Evolutionary conservation across 768 basidiomycete genomes (phyloP), one percentile per base, ranked within the genome.

Genomic region (Lentinus brumalis): DNA sequence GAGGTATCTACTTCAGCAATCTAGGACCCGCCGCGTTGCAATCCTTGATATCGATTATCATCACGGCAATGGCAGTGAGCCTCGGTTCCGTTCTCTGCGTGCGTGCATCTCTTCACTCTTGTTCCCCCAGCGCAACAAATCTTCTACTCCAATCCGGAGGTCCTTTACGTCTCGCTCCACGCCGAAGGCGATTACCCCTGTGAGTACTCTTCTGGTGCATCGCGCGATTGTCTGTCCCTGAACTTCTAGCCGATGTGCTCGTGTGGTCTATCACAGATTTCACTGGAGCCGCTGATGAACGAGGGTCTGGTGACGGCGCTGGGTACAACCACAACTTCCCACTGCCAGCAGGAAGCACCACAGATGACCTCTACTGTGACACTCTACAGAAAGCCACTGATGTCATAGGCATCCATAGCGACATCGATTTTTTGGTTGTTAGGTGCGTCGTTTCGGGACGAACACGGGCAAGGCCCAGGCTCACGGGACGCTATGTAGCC

Each of bases 11-110:
- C 73, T 73, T 41, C 26, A 57, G 30, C 18, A 39, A 35, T 18
- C 30, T 14, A 32, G 18, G 1, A 21, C 26, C 18, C 18, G 11
- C 4, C 21, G 16, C 7, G 51, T 66, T 16, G 75, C 74, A 8
- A 72, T 76, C 38, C 68, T 76, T 32, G 75, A 77, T 60, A 66
- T 77, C 38, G 75, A 77, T 53, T 77, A 74, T 57, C 75, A 76
- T 41, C 76, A 75, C 53, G 75, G 76, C 7, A 76, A 76, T 44
- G 75, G 72, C n/a, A 69, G 60, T 68, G 39, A 49, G 65, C 50
- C 16, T 15, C 44, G 4, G 16, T 6, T 44, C 29, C 7, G 30
- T 29, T 16, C 26, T 38, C 12, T 18, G 3, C 16, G 10, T 21
- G 16, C 26, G 41, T 41, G 49, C 49, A 14, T 11, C 3, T 21